Evolutionary conservation across 306 rosid genomes (phyloP).

Genomic region (Mimosa pudica): DNA sequence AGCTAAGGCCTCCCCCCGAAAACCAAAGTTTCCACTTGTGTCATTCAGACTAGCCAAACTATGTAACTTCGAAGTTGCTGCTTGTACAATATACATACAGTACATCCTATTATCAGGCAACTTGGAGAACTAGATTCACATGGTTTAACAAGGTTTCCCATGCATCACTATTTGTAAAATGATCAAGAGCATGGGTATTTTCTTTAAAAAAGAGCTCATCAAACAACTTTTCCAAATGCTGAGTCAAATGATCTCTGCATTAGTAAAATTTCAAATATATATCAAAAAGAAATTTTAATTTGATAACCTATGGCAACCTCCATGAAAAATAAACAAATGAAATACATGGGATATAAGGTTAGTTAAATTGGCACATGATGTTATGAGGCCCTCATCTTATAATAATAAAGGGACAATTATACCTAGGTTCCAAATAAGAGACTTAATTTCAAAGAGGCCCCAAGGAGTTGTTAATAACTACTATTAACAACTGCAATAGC

Average conservation of each 20-base stretch:
- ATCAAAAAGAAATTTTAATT: neutral
- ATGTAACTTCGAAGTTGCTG: slow-evolving; percentile 86
- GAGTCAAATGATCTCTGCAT: slow-evolving; percentile 12
- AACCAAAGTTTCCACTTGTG: slow-evolving; percentile 67
- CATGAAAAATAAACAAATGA: slow-evolving; percentile 15
- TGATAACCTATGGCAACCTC: slow-evolving; percentile 12
- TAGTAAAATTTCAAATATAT: neutral
- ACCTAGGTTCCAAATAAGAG: too few species aligned
- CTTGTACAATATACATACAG: slow-evolving; percentile 32
- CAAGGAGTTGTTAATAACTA: too few species aligned
- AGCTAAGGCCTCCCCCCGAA: slow-evolving; percentile 93
- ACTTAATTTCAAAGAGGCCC: too few species aligned
- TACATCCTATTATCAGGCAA: slow-evolving; percentile 20
- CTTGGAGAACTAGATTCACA: slow-evolving; percentile 35
- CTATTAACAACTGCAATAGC: too few species aligned
- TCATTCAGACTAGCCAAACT: slow-evolving; percentile 51
- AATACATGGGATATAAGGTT: neutral
- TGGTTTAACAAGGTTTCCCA: slow-evolving; percentile 22
- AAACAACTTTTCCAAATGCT: slow-evolving; percentile 17
- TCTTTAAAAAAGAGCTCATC: neutral
- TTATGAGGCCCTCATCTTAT: slow-evolving; percentile 13
- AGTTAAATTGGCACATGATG: slow-evolving; percentile 6
- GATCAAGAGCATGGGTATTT: neutral
- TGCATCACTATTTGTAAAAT: slow-evolving; percentile 7
- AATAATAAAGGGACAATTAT: neutral